These are phyloP conservation scores for Colletotrichum lindemuthianum DNA, from an alignment of 2,329 filamentous ascomycete species.

Conservation along the genomic window DNA sequence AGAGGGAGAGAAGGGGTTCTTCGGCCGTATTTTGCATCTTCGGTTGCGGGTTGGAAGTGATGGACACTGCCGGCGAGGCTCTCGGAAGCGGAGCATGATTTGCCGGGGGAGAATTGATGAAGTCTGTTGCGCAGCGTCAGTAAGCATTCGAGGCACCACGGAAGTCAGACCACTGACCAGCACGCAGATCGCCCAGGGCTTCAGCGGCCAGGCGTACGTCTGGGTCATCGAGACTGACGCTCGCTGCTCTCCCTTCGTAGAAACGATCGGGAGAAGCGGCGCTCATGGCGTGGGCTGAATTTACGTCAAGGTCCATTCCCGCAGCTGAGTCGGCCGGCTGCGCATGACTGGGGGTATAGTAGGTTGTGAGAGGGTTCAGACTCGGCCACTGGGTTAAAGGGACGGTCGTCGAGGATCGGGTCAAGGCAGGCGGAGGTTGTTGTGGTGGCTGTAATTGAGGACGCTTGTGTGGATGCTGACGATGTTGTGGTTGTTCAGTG, in stretches of 20 bases:
- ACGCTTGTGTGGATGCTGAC: slow-evolving; percentile 33
- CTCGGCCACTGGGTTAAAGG: slow-evolving; percentile 56
- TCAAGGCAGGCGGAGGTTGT: slow-evolving; percentile 37
- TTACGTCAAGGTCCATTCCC: slow-evolving; percentile 60
- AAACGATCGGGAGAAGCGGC: slow-evolving; percentile 58
- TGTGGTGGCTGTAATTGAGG: slow-evolving; percentile 5
- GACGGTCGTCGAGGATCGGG: slow-evolving; percentile 38
- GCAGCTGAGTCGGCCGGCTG: slow-evolving; percentile 56
- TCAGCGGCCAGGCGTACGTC: slow-evolving; percentile 78
- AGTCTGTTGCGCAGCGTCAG: slow-evolving; percentile 58
- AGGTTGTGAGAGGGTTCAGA: slow-evolving; percentile 60
- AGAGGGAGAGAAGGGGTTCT: slow-evolving; percentile 85
- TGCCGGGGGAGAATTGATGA: slow-evolving; percentile 70
- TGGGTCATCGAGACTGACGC: slow-evolving; percentile 71
- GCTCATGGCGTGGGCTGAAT: slow-evolving; percentile 52
- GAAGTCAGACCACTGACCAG: slow-evolving; percentile 60
- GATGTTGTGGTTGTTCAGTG: slow-evolving; percentile 29
- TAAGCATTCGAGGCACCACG: neutral
- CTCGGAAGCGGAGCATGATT: slow-evolving; percentile 53
- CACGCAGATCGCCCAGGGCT: slow-evolving; percentile 77
- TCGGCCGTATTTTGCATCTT: slow-evolving; percentile 60
- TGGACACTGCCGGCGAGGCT: slow-evolving; percentile 46
- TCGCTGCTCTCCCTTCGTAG: slow-evolving; percentile 56
- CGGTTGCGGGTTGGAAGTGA: slow-evolving; percentile 47
- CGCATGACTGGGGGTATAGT: slow-evolving; percentile 56